Evolutionary conservation across 768 basidiomycete genomes (phyloP), one percentile per base, ranked within the genome.

Genomic region (Paxillus involutus): DNA sequence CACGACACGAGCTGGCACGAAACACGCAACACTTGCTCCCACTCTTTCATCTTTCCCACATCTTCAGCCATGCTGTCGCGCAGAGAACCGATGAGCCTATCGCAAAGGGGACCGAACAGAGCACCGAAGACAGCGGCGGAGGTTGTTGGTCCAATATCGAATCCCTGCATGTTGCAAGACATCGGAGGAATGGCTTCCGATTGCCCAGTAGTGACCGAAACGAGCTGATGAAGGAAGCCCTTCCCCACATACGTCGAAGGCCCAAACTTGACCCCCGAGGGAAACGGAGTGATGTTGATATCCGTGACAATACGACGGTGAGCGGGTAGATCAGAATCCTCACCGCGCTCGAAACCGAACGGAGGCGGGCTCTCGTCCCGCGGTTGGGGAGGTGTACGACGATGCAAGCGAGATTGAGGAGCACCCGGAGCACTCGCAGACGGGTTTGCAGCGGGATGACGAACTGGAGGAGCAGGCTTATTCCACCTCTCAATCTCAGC

Each of bases 151-250:
- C 73, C 73, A 26, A 88, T 63, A 30, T 74, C 66, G 45, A 80
- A 72, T 40, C 77, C 78, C 30, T 71, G 71, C 30, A 75, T 52
- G 39, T 65, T 61, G 44, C 71, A 68, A 13, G 64, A 52, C 1
- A 58, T 59, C 3, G 78, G 78, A 11, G 64, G 49, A 12, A 62
- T 54, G 10, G 60, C 49, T 24, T 72, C 66, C 5, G 59, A 53
- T 7, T 56, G 52, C 30, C 68, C 63, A 19, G 68, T 64, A 17
- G 77, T 56, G 47, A 76, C 47, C n/a, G 73, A 62, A 45, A 84
- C 55, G 14, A 91, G 75, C 21, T 86, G 81, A 52, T 76, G 66
- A 16, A 94, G 78, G 62, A 78, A 74, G 0, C 88, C 87, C 53
- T 75, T 83, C 8, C 77, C 80, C 42, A 86, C 76, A 57, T 83